Evolutionary conservation across 495 filamentous ascomycete genomes (phyloP).

Genomic region (Cudoniella acicularis): DNA sequence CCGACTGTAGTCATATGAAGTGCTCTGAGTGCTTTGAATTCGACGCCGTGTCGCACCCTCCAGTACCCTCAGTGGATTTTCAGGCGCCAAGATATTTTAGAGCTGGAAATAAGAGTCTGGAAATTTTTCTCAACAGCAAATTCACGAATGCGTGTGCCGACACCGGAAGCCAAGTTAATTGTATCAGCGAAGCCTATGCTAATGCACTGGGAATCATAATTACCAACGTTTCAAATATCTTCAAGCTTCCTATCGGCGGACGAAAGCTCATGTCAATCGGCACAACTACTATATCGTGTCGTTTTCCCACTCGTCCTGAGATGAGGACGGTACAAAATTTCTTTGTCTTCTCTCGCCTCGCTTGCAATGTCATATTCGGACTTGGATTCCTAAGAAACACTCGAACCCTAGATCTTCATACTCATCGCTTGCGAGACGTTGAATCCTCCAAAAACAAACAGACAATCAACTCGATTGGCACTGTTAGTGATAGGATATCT

Average conservation of each 20-base stretch:
- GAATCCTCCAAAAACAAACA: background rate
- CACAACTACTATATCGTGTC: background rate
- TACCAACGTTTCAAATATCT: background rate
- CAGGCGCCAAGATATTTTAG: too few species aligned
- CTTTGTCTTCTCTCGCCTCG: background rate
- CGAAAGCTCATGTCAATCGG: background rate
- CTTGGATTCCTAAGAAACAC: background rate
- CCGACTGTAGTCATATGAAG: background rate
- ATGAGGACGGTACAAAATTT: background rate
- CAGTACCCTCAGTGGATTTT: too few species aligned
- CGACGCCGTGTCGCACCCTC: too few species aligned
- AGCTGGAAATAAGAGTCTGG: too few species aligned
- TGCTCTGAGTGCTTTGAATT: too few species aligned
- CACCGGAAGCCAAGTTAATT: background rate
- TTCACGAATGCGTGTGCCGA: background rate
- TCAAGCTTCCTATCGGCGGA: background rate
- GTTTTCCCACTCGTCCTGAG: background rate
- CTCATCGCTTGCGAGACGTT: background rate
- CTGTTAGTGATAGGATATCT: background rate
- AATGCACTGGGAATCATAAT: background rate
- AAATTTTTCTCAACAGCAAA: too few species aligned
- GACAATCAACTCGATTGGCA: background rate
- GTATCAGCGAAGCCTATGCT: background rate
- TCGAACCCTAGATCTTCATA: conserved; percentile 6
- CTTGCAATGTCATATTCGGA: background rate